These are phyloP conservation scores for Cercospora sp. DNA, from an alignment of 2,329 filamentous ascomycete genomes.

Conservation along the genomic window DNA sequence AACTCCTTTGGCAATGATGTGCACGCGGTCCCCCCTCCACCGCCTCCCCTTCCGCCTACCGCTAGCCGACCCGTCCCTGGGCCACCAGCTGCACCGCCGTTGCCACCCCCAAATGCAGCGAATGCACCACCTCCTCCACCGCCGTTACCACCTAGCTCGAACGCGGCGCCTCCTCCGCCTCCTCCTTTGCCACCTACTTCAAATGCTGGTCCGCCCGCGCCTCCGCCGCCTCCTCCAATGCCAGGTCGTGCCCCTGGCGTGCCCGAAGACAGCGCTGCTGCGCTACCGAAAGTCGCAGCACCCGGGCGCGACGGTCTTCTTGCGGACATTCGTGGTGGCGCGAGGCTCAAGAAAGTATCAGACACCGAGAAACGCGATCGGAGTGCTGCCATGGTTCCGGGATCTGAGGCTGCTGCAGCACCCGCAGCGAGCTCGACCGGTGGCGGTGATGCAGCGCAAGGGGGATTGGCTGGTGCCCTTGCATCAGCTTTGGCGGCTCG, in stretches of 20 bases:
- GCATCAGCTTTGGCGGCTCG: constrained; percentile 80
- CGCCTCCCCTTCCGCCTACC: constrained; percentile 39
- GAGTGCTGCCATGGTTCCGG: constrained; percentile 63
- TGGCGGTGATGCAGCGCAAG: constrained; percentile 50
- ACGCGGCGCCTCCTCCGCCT: constrained; percentile 40
- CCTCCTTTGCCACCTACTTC: constrained; percentile 43
- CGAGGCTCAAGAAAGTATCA: constrained; percentile 72
- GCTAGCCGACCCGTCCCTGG: constrained; percentile 35
- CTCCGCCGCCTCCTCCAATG: constrained; percentile 47
- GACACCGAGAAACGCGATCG: constrained; percentile 69
- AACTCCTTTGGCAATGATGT: constrained; percentile 39
- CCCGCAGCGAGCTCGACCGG: constrained; percentile 56
- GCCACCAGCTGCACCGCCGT: constrained; percentile 47
- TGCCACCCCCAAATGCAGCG: constrained; percentile 43
- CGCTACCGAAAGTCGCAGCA: constrained; percentile 18
- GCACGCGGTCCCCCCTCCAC: constrained; percentile 30
- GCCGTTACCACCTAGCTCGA: constrained; percentile 21
- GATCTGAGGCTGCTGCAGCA: constrained; percentile 54
- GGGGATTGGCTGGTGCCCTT: constrained; percentile 55
- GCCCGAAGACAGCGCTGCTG: constrained; percentile 44
- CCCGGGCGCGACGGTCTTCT: constrained; percentile 61
- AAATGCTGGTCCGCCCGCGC: constrained; percentile 39
- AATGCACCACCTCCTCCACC: constrained; percentile 15
- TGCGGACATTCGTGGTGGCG: constrained; percentile 68
- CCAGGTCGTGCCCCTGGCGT: constrained; percentile 44